Conservation (phyloP, 768 basidiomycete species). For the Tulasnella sp. region DNA sequence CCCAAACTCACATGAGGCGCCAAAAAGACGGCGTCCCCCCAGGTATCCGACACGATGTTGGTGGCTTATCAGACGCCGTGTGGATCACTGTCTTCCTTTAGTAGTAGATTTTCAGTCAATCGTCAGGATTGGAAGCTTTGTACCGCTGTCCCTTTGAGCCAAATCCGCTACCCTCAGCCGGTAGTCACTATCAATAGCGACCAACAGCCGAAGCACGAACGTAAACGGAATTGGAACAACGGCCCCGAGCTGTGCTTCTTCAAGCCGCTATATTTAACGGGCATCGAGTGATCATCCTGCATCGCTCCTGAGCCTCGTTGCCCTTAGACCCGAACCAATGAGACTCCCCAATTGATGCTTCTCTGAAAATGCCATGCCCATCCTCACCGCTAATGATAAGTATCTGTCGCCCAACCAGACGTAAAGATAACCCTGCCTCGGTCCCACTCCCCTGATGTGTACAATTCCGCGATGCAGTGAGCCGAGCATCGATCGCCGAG, state of each 20-base stretch:
- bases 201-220: background rate
- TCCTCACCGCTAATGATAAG: background rate
- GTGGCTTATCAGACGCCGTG: background rate
- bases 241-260: background rate
- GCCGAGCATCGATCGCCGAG: background rate
- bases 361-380: background rate
- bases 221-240: background rate
- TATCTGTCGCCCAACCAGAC: background rate
- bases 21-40: background rate
- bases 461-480: background rate
- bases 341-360: background rate
- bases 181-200: background rate
- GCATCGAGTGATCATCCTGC: background rate
- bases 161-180: background rate
- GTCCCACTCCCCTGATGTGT: background rate
- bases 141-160: background rate
- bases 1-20: background rate
- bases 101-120: background rate
- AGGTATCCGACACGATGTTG: background rate
- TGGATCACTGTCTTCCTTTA: no score
- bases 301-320: background rate
- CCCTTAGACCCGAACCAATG: background rate
- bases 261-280: background rate
- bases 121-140: background rate
- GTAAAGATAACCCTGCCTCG: background rate